Evolutionary conservation across 768 basidiomycete genomes (phyloP).

Genomic region (Suillus hirtellus): DNA sequence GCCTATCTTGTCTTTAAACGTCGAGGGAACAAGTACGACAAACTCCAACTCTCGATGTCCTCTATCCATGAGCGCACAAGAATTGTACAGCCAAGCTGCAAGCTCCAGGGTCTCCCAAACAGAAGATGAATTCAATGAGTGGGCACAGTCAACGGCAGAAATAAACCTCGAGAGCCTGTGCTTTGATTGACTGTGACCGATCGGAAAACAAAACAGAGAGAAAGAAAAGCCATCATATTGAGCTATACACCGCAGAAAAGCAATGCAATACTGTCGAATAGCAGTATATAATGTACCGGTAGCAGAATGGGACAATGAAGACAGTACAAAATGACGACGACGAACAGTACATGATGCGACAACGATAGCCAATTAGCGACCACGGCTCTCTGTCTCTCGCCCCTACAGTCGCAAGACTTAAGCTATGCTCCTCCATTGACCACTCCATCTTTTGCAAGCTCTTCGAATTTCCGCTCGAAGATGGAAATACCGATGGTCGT

Average conservation of each 20-base stretch:
- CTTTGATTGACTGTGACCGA: not conserved
- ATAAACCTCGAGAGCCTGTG: not conserved
- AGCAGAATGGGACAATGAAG: not conserved
- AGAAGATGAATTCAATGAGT: not conserved
- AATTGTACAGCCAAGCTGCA: not conserved
- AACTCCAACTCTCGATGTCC: not conserved
- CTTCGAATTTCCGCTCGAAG: slow-evolving; percentile 27
- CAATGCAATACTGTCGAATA: not conserved
- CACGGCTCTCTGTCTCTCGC: not conserved
- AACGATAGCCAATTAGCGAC: not conserved
- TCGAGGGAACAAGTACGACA: too few species aligned
- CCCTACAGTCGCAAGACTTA: not conserved
- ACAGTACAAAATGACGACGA: not conserved
- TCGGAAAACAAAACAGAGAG: not conserved
- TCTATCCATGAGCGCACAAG: not conserved
- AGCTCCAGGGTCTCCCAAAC: not conserved
- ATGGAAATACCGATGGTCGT: slow-evolving; percentile 23
- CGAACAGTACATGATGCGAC: not conserved
- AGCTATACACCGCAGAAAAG: not conserved
- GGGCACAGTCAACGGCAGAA: not conserved
- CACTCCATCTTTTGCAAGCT: slow-evolving; percentile 20
- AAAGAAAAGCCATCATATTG: not conserved
- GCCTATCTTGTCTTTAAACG: too few species aligned
- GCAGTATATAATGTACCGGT: not conserved
- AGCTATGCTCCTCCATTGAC: slow-evolving; percentile 6